These are phyloP conservation scores for Trichoderma pleuroti DNA, from an alignment of 2,329 filamentous ascomycete genomes.

Conservation along the genomic window DNA sequence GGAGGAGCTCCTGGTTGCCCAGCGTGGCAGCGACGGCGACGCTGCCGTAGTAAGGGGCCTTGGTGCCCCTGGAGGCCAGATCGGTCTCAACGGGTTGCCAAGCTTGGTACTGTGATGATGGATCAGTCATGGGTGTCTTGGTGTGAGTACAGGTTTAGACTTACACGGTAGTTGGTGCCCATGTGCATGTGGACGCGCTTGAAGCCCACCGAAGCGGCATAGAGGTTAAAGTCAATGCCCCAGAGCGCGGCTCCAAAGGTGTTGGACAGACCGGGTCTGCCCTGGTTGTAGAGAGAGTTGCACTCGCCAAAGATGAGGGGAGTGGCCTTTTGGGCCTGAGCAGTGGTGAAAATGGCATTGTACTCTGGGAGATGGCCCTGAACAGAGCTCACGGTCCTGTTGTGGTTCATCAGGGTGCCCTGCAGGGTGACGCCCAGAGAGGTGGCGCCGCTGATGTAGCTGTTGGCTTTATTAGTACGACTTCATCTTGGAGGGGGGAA, in stretches of 20 bases:
- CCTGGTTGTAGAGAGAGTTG: constrained; percentile 62
- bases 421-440: constrained; percentile 60
- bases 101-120: constrained; percentile 42
- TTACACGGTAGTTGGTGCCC: constrained; percentile 56
- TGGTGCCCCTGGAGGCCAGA: constrained; percentile 51
- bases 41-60: constrained; percentile 62
- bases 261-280: constrained; percentile 58
- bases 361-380: constrained; percentile 47
- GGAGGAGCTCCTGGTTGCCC: constrained; percentile 32
- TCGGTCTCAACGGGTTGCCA: constrained; percentile 58
- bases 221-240: constrained; percentile 60
- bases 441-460: constrained; percentile 59
- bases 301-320: constrained; percentile 59
- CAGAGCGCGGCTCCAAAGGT: constrained; percentile 64
- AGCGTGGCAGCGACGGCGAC: constrained; percentile 56
- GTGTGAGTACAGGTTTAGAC: not conserved
- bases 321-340: constrained; percentile 25
- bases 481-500: not conserved
- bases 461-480: constrained; percentile 27
- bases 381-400: constrained; percentile 47
- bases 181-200: constrained; percentile 60
- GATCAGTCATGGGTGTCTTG: not conserved
- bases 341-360: constrained; percentile 34
- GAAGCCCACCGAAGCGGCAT: constrained; percentile 53
- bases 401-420: constrained; percentile 62